phyloP scores from a whole-genome alignment of 768 basidiomycete species.

The Hydnomerulius pinastri region DNA sequence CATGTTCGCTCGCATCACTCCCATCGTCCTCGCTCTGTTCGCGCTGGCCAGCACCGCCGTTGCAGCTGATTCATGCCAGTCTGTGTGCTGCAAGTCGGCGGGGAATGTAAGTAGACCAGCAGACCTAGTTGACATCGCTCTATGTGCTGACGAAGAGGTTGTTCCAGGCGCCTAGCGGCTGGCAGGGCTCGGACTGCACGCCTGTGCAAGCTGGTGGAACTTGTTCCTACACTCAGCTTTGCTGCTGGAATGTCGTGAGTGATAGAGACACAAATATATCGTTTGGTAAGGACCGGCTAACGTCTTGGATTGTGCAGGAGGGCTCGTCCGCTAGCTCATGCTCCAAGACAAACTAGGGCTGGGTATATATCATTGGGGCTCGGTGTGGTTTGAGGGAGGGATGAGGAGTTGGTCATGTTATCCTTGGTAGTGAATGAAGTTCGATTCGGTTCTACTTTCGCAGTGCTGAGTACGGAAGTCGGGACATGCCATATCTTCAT shows the following conservation, averaged over 20 bases:
- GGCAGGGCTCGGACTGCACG: not conserved
- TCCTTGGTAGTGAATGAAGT: too few relatives aligned
- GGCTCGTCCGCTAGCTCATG: not conserved
- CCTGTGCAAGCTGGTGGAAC: not conserved
- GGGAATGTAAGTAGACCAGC: not conserved
- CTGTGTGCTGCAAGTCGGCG: not conserved
- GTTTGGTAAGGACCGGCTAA: not conserved
- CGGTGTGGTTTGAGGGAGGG: too few relatives aligned
- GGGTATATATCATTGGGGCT: too few relatives aligned
- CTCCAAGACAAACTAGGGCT: too few relatives aligned
- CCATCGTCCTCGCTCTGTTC: not conserved
- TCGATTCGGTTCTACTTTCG: too few relatives aligned
- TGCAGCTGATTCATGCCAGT: not conserved
- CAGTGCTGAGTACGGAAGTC: too few relatives aligned
- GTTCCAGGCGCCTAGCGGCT: conserved; percentile 4
- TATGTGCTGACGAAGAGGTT: not conserved
- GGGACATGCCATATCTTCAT: too few relatives aligned
- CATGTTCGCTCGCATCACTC: conserved; percentile 6
- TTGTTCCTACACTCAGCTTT: conserved; percentile 5
- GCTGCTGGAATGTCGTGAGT: conserved; percentile 8
- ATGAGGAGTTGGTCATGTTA: too few relatives aligned
- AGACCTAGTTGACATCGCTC: not conserved
- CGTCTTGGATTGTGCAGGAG: not conserved
- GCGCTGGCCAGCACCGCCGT: not conserved
- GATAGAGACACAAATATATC: not conserved